phyloP scores from a whole-genome alignment of 768 basidiomycete genomes.

The Amanita subjunquillea region DNA sequence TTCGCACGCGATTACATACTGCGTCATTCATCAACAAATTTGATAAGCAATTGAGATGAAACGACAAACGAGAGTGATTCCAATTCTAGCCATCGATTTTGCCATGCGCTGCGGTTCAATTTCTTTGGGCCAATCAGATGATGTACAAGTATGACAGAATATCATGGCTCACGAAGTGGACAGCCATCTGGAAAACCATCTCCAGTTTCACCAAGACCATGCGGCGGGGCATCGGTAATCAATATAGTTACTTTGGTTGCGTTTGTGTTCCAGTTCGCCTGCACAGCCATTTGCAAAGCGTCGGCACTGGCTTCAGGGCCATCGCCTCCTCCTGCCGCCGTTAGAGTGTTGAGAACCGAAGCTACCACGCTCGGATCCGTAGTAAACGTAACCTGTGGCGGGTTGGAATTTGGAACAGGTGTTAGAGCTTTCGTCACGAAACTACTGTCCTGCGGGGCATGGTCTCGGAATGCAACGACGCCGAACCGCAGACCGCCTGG shows the following conservation, averaged over 20 bases:
- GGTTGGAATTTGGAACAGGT: neutral
- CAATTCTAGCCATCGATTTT: constrained; percentile 36
- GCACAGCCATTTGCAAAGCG: constrained; percentile 37
- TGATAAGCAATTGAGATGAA: neutral
- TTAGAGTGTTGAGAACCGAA: constrained; percentile 30
- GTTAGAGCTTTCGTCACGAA: neutral
- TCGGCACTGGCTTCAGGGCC: constrained; percentile 51
- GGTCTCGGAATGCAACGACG: neutral
- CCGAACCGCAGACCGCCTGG: neutral
- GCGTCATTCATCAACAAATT: neutral
- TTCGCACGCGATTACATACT: constrained; percentile 54
- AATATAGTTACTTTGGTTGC: constrained; percentile 47
- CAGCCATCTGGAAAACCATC: constrained; percentile 25
- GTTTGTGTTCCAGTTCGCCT: constrained; percentile 36
- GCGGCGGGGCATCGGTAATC: constrained; percentile 50
- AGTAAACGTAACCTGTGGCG: neutral
- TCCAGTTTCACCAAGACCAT: constrained; percentile 44
- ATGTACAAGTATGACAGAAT: neutral
- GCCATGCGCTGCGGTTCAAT: constrained; percentile 22
- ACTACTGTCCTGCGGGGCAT: constrained; percentile 13
- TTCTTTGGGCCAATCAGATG: constrained; percentile 9
- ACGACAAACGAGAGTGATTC: constrained; percentile 39
- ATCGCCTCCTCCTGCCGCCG: constrained; percentile 32
- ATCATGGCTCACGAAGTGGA: neutral
- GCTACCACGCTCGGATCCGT: constrained; percentile 5